Evolutionary conservation across 371 early-diverging fungal species (phyloP), one percentile per base, ranked within the genome.

Genomic region (Mortierella sp.): DNA sequence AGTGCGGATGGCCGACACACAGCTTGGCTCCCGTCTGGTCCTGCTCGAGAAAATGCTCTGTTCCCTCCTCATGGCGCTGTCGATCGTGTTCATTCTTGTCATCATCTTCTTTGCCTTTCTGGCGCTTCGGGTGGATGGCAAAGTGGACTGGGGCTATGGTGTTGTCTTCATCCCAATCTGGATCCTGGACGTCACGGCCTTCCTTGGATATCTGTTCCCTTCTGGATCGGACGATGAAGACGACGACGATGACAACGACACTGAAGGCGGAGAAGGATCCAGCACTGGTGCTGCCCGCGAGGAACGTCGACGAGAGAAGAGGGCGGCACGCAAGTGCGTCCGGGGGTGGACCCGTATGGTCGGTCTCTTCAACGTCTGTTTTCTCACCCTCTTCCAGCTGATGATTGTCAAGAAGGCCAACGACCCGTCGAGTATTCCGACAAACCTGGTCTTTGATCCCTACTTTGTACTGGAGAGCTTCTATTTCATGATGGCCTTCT

Each of bases 141-240:
- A 85, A 47, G 88, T 91, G 14, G 52, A 68, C 41, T 96, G 96
- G 96, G 85, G 87, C 8, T 97, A 92, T 88, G 73, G 85, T 9
- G 88, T 91, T 1, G 94, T 96, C 0, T 96, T 95, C 86, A 90
- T 90, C 47, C 98, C 98, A 6, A 86, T 96, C 34, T 97, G 95
- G 93, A 88, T 95, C 29, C 83, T 93, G 34, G 90, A 95, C 74
- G 72, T n/a, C n/a, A n/a, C n/a, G n/a, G n/a, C n/a, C n/a, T n/a
- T n/a, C n/a, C n/a, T n/a, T n/a, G n/a, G n/a, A n/a, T n/a, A n/a
- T n/a, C 80, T 2, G 48, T 91, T 29, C 70, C 89, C 9, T 26
- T 90, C 76, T 80, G 7, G 85, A 86, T 4, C n/a, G n/a, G 79
- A 87, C 1, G 83, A 80, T 24, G 86, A 86, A 1, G 85, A 86